Base-by-base conservation (phyloP, 2,329 filamentous ascomycete genomes). In the Pseudophaeomoniella oleicola region DNA sequence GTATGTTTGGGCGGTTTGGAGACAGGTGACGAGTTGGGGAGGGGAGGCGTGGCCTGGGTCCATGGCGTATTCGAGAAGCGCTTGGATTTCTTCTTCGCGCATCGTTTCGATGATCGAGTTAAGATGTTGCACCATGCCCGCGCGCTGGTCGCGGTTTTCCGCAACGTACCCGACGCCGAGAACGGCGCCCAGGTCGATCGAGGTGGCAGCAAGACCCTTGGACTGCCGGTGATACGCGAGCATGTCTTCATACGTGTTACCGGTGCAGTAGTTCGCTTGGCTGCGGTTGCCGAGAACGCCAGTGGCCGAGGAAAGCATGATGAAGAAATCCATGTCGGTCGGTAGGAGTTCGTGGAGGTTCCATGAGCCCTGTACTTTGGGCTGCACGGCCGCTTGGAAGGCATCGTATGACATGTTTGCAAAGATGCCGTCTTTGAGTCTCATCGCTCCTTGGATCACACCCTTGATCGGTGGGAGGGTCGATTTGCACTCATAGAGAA, bases 261-360 rank as follows among this genome's bases (percentile, higher is more conserved):
- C 59, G 3, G 56, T 51, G 11, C 55, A 51, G 37, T 65, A 64
- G 14, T 50, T 56, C 2, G 51, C 50, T 35, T 60, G 46, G 17
- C 48, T 48, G 10, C 47, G 39, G 30, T 50, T 49, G 5, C 56
- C 52, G 27, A 57, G 36, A 2, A 58, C 48, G 2, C 55, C 53
- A 13, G 50, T 48, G 10, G 57, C 44, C 0, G 60, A 65, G 1
- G 59, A 61, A 4, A 64, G 46, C 16, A 57, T 42, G 19, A 66
- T 43, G 46, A 65, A 64, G 43, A 65, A 66, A 36, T 64, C 62
- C 9, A 66, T 46, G 3, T 48, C 46, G 1, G 19, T 30, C 0
- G 52, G 51, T 2, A 56, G 44, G 3, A 43, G 38, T 1, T n/a
- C 5, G 35, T 50, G 47, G 1, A 50, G 42, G 33, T 47, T 49